Evolutionary conservation across 2,329 filamentous ascomycete genomes (phyloP), one percentile per base, ranked within the genome.

Genomic region (Pseudogymnoascus sp.): DNA sequence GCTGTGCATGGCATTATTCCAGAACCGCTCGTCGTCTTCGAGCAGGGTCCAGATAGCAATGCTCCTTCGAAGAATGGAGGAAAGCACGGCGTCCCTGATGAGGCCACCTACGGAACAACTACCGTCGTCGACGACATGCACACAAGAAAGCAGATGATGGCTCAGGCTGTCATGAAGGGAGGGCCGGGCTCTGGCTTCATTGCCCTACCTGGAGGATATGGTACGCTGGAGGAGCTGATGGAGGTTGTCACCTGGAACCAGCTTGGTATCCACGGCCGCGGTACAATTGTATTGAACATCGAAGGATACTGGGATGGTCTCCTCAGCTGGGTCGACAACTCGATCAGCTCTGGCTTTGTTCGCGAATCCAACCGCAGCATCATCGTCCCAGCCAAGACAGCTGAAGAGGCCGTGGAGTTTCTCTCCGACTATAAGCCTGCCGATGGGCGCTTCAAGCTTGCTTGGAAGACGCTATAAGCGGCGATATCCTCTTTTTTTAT

Each of bases 121-220:
- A 97, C 92, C 0, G 86, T 97, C 7, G 95, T 97, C 28, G 83
- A 86, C 69, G 92, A 97, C 74, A 99, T 99, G 95, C 95, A 99
- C 78, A 93, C 91, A 44, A 86, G 95, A 67, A 99, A 99, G 81
- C 86, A 89, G 69, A 82, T 95, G 78, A 97, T 99, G 95, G 93
- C 93, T 5, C 81, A 86, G 70, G 89, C 93, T 75, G 92, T 97
- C 14, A 83, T 96, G 23, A 83, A 85, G 18, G 91, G 91, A 25
- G 93, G 89, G 0, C 86, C 88, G 0, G 93, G 93, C 0, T 89
- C 86, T 64, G 93, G 93, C 11, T 99, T 99, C 77, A 86, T 99
- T 42, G 92, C 92, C 28, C 79, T 99, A 64, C 86, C 84, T 63
- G 93, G 93, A 46, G 95, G 95, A 0, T 99, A 93, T 75, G 95